Base-by-base conservation (phyloP, 163 green algal species). In the Chlamydomonas reinhardtii region DNA sequence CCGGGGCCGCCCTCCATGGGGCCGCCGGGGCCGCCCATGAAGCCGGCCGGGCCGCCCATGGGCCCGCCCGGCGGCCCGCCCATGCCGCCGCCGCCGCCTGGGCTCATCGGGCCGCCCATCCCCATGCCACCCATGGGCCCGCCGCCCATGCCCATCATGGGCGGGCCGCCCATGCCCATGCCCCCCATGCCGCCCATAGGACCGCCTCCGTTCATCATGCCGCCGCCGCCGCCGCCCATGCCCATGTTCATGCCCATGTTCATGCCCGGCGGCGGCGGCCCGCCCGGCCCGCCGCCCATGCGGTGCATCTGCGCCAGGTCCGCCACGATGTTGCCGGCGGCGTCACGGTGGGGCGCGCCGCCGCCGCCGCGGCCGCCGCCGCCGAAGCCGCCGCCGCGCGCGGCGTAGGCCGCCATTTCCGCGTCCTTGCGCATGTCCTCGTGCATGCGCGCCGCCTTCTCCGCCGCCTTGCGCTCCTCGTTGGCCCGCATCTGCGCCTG, bases 401-500 rank as follows among this genome's bases (percentile, higher is more conserved):
- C 54, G 24, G 73, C 80, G 35, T 73, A 43, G 12, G 56, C 68
- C 52, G 66, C 73, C 54, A 74, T 70, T 62, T 81, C 74, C 6
- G 80, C 80, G 68, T 91, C 74, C 74, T 81, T 75, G 16, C 64
- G 71, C 39, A 78, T 82, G 29, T 77, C 82, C 65, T 89, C 88
- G 22, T 89, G 25, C 71, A 85, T 76, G 15, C 70, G 80, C 32
- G 39, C 35, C 54, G 83, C 71, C 73, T 89, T 89, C 32, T 89
- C 82, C 12, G 19, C 16, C 29, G 31, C 59, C 71, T 91, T 89
- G 34, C 72, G 74, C 72, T 89, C 75, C 71, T 91, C 83, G 5
- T 84, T 84, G 29, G 72, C 82, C 8, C 82, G 76, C 31, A 91
- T 91, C 85, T 90, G 62, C 76, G 75, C 76, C 82, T 91, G 82